Base-by-base conservation (phyloP, 78 protist genomes). In the Guillardia theta region DNA sequence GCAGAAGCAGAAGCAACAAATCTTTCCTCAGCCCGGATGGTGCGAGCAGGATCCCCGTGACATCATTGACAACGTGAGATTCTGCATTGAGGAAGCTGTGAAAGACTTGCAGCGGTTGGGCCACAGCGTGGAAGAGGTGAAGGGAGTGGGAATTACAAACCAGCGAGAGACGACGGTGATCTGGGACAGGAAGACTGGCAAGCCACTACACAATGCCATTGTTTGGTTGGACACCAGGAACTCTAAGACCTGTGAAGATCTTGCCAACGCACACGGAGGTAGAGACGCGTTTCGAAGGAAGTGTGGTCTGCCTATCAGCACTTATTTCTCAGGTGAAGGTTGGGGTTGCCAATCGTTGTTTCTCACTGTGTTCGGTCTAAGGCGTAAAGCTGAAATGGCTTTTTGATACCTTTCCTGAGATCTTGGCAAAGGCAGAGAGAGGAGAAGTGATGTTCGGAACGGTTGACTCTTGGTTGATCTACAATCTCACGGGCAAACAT, bases 391-490 rank as follows among this genome's bases (percentile, higher is more conserved):
- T 97, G n/a, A 8, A 22, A 24, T 99, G 99, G 99, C 92, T 98
- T 22, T 43, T 98, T 9, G 98, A 98, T 3, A 97, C 98, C 78
- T 97, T 97, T 8, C 94, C 64, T 12, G 87, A 18, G 12, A 15
- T 93, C 44, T 27, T 18, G n/a, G 41, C 43, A 0, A 95, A 93
- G 27, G 24, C 54, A n/a, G 50, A 33, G 0, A 36, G 47, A 9
- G 97, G 98, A 4, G 15, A 39, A 1, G 58, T 77, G 10, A 22
- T 94, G 24, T 96, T 97, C n/a, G 99, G 99, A 9, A 99, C 99
- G 2, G 93, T 99, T 10, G 99, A 99, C 88, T 62, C 98, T 19
- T 99, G 99, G 99, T 93, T 99, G 37, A 48, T 97, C 48, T 98
- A 95, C 95, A 93, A 93, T n/a, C n/a, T 93, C 33, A 76, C 77